These are phyloP conservation scores for Cytospora schulzeri DNA, from an alignment of 2,329 filamentous ascomycete genomes.

Conservation along the genomic window DNA sequence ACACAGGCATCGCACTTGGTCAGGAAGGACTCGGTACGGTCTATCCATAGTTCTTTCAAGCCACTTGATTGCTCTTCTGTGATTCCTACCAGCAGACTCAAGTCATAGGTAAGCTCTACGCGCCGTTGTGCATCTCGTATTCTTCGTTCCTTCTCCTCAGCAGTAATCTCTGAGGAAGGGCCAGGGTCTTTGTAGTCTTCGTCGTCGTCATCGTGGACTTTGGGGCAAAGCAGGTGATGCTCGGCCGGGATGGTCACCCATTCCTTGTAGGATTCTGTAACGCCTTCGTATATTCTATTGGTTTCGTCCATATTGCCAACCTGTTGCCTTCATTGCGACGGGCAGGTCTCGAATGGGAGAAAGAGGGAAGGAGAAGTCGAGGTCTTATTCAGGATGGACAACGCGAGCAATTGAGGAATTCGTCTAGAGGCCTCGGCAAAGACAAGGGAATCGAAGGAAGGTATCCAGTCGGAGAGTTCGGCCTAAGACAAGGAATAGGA, in stretches of 20 bases:
- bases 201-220: slow-evolving; percentile 61
- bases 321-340: slow-evolving; percentile 21
- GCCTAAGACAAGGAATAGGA: not conserved
- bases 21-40: slow-evolving; percentile 59
- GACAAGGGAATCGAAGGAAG: not conserved
- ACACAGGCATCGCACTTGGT: slow-evolving; percentile 70
- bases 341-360: not conserved
- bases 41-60: slow-evolving; percentile 61
- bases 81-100: slow-evolving; percentile 70
- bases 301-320: slow-evolving; percentile 34
- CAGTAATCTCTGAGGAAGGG: slow-evolving; percentile 50
- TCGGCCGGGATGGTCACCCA: slow-evolving; percentile 42
- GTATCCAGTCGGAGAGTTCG: not conserved
- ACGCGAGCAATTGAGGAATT: not conserved
- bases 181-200: slow-evolving; percentile 64
- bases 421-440: not conserved
- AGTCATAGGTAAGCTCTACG: slow-evolving; percentile 65
- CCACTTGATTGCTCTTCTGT: slow-evolving; percentile 60
- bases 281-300: slow-evolving; percentile 33
- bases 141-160: slow-evolving; percentile 52
- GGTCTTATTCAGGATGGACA: not conserved
- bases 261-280: slow-evolving; percentile 32
- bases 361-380: not conserved
- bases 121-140: slow-evolving; percentile 59
- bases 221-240: slow-evolving; percentile 70